These are phyloP conservation scores for Bruguiera hainesii DNA, from an alignment of 441 rosid species.

Conservation along the genomic window DNA sequence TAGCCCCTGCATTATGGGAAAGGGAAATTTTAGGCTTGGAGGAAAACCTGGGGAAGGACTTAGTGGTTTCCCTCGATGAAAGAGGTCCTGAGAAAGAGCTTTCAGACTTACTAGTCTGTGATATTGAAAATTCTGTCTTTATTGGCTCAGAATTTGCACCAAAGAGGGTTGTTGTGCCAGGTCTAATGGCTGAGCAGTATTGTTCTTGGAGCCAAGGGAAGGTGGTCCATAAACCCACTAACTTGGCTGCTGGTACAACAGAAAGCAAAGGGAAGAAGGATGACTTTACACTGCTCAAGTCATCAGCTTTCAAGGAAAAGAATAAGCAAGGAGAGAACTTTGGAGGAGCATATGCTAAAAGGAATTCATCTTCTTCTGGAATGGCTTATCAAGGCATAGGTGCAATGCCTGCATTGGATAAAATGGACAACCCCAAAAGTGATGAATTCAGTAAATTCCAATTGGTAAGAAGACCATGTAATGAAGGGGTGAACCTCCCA, in stretches of 20 bases:
- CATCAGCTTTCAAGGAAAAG: constrained; percentile 8
- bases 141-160: constrained; percentile 12
- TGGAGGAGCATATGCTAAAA: constrained; percentile 19
- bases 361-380: constrained; percentile 10
- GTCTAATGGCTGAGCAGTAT: constrained; percentile 30
- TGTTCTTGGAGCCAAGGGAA: constrained; percentile 22
- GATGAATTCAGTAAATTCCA: constrained; percentile 15
- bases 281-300: constrained; percentile 19
- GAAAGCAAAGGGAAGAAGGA: constrained; percentile 31
- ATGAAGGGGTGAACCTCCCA: constrained; percentile 39
- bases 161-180: constrained; percentile 26
- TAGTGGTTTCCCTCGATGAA: constrained; percentile 1
- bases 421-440: constrained; percentile 21
- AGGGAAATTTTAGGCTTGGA: constrained; percentile 12
- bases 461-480: constrained; percentile 19
- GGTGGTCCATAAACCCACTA: constrained; percentile 1
- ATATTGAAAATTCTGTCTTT: constrained; percentile 8
- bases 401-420: constrained; percentile 15
- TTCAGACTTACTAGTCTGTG: constrained; percentile 16
- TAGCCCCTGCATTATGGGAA: not conserved
- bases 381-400: constrained; percentile 3
- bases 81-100: constrained; percentile 12
- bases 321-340: constrained; percentile 30
- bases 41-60: constrained; percentile 24
- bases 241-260: constrained; percentile 14